Evolutionary conservation across 2,329 filamentous ascomycete species (phyloP).

Genomic region (Kalmusia sp.): DNA sequence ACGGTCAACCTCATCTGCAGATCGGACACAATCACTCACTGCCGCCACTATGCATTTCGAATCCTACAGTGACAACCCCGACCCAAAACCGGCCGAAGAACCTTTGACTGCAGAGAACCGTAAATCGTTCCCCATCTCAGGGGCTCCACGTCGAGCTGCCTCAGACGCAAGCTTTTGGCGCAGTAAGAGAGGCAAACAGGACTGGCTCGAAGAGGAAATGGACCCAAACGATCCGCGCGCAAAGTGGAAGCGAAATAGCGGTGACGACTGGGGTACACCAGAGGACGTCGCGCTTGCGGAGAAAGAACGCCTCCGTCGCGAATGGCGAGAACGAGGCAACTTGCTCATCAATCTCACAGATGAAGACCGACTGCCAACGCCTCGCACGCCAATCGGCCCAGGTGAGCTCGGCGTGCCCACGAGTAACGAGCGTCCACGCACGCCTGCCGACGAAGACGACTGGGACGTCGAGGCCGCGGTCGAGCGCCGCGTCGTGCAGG

Average conservation of each 20-base stretch:
- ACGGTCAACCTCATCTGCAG: conserved; percentile 33
- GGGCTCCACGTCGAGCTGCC: conserved; percentile 50
- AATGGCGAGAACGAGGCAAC: conserved; percentile 38
- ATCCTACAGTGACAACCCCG: conserved; percentile 37
- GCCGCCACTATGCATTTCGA: conserved; percentile 32
- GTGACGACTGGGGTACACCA: conserved; percentile 44
- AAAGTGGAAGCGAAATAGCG: conserved; percentile 41
- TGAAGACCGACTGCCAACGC: conserved; percentile 34
- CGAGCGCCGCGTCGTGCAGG: conserved; percentile 56
- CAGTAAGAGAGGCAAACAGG: conserved; percentile 51
- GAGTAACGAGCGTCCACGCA: conserved; percentile 23
- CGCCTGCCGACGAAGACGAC: conserved; percentile 51
- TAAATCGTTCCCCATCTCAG: conserved; percentile 27
- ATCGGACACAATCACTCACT: conserved; percentile 38
- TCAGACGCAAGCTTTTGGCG: conserved; percentile 54
- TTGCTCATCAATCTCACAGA: conserved; percentile 37
- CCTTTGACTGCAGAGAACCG: conserved; percentile 15
- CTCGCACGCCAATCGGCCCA: conserved; percentile 32
- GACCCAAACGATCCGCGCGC: conserved; percentile 24
- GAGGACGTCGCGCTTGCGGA: conserved; percentile 41
- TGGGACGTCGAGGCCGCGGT: conserved; percentile 60
- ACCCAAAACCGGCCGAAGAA: conserved; percentile 21
- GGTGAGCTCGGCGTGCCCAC: conserved; percentile 29
- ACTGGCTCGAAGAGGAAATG: conserved; percentile 48
- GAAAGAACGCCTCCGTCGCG: conserved; percentile 37